phyloP scores from a whole-genome alignment of 495 filamentous ascomycete genomes.

The Penicillium maclennaniae region DNA sequence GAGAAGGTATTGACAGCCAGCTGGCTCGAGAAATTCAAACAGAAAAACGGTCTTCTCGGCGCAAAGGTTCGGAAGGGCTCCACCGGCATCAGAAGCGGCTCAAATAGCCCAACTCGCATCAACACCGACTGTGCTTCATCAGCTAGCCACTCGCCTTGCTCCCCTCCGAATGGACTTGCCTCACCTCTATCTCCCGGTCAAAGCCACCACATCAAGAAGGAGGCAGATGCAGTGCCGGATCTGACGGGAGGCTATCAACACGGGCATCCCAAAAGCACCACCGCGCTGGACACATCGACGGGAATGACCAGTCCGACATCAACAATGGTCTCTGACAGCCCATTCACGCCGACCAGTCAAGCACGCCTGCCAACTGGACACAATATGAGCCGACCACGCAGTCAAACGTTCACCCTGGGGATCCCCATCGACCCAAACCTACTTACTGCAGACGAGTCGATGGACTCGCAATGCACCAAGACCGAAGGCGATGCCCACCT shows the following conservation, averaged over 20 bases:
- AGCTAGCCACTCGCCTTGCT: constrained; percentile 68
- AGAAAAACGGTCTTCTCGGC: constrained; percentile 75
- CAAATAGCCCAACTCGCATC: constrained; percentile 37
- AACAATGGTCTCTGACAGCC: constrained; percentile 73
- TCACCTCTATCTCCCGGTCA: constrained; percentile 64
- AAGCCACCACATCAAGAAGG: constrained; percentile 58
- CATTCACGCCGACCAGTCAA: constrained; percentile 65
- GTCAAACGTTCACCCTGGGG: constrained; percentile 80
- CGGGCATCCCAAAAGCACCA: constrained; percentile 53
- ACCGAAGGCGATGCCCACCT: constrained; percentile 22
- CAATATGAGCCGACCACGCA: constrained; percentile 69
- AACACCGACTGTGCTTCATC: constrained; percentile 52
- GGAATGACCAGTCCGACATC: constrained; percentile 81
- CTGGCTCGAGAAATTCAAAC: constrained; percentile 97
- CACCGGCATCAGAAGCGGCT: constrained; percentile 54
- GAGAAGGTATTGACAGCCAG: constrained; percentile 67
- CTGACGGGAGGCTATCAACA: constrained; percentile 51
- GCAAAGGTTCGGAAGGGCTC: constrained; percentile 69
- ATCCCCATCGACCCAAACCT: constrained; percentile 64
- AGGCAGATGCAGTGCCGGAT: constrained; percentile 50
- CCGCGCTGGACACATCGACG: constrained; percentile 57
- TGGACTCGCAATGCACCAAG: constrained; percentile 65
- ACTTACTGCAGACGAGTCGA: constrained; percentile 58
- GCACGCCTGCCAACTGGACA: constrained; percentile 53
- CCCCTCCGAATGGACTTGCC: constrained; percentile 52